A percentile compares a stretch with the other conserved stretches of the same genome.
These are phyloP conservation scores for Pleomassaria siparia DNA, from an alignment of 2,329 filamentous ascomycete species.

Conservation along the genomic window DNA sequence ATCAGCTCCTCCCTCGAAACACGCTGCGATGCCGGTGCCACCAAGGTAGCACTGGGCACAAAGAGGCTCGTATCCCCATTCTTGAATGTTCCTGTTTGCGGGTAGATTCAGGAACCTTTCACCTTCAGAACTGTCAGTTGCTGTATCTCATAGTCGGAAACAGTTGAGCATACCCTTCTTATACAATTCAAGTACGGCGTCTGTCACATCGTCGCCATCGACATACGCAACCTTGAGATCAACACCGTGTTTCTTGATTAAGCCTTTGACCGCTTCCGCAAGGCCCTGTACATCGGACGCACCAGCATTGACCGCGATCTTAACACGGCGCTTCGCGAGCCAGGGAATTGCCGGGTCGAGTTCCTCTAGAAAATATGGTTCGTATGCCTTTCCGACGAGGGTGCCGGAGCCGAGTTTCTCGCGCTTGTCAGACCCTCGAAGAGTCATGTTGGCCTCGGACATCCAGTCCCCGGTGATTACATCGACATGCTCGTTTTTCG, in stretches of 20 bases:
- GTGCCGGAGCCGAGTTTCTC: constrained; percentile 7
- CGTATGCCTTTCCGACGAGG: constrained; percentile 10
- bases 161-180: too few relatives aligned
- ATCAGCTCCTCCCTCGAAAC: constrained; percentile 40
- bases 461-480: constrained; percentile 47
- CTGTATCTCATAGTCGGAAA: constrained; percentile 8
- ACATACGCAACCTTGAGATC: constrained; percentile 24
- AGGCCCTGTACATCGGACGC: constrained; percentile 10
- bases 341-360: constrained; percentile 20
- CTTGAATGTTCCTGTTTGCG: constrained; percentile 12
- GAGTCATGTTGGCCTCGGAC: constrained; percentile 56
- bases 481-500: constrained; percentile 47
- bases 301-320: constrained; percentile 11
- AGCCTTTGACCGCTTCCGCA: constrained; percentile 7
- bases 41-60: constrained; percentile 41
- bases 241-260: constrained; percentile 6
- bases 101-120: constrained; percentile 15
- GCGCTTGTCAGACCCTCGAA: constrained; percentile 10
- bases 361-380: constrained; percentile 11
- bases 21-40: constrained; percentile 44
- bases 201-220: constrained; percentile 15
- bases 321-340: constrained; percentile 19
- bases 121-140: too few relatives aligned
- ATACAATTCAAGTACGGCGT: too few relatives aligned
- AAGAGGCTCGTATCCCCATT: constrained; percentile 18